Evolutionary conservation across 192 early-diverging fungal species (phyloP), one percentile per base, ranked within the genome.

Genomic region (Coemansia asiatica): DNA sequence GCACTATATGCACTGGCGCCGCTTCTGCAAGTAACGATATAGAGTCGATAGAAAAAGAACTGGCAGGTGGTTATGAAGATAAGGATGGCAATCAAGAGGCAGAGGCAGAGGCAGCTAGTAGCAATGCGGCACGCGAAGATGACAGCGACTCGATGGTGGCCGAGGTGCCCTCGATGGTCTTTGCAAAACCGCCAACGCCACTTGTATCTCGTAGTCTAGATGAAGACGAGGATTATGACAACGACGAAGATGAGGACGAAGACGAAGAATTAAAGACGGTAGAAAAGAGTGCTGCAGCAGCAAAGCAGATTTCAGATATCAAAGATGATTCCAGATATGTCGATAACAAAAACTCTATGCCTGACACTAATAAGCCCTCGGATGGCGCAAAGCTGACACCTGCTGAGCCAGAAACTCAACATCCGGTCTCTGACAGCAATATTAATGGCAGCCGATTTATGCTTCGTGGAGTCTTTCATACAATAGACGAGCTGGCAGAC

Each of bases 181-280:
- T 60, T 22, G 56, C 44, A 4, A 66, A 72, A 27, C 29, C 38
- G 2, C 58, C 51, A 7, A 51, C 18, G 22, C 49, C 64, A 21
- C 31, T 75, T 21, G 63, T 60, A 19, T 63, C 67, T n/a, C 65
- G 75, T 7, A 60, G 50, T 16, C 60, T 74, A 19, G 81, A 79
- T 2, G 79, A 77, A 29, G 83, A 81, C 50, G 83, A 81, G 12
- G 67, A 84, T 61, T 80, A 84, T 31, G 79, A 84, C 28, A 74
- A 82, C 6, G 67, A 73, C 29, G 71, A 61, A 7, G 47, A 62
- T 26, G 71, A 67, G 16, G 47, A 76, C 7, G 74, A 67, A 0
- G 70, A 61, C 4, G 55, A 12, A 16, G 60, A 71, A 54, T 19
- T 6, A 29, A 50, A 51, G 48, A 21, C 13, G 23, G 15, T 13